Evolutionary conservation across 352 stramenopile genomes (phyloP).

Genomic region (Globisporangium spinosum): DNA sequence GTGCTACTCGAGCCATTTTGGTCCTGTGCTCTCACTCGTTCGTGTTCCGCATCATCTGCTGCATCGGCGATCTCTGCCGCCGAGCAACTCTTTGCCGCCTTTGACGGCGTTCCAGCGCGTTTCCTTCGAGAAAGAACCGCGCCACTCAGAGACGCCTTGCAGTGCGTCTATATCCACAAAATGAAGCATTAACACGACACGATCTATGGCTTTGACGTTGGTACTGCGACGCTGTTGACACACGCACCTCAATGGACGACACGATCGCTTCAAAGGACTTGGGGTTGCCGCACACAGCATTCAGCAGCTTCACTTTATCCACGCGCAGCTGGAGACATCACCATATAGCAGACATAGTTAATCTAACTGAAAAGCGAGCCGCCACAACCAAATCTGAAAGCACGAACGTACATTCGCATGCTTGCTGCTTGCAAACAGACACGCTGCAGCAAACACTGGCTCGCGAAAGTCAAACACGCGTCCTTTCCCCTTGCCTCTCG

Average conservation of each 20-base stretch:
- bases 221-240: neutral
- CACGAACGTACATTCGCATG: conserved; percentile 37
- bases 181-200: neutral
- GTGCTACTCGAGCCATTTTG: neutral
- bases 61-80: conserved; percentile 11
- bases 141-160: conserved; percentile 39
- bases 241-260: conserved; percentile 53
- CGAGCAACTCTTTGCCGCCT: neutral
- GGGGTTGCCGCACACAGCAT: conserved; percentile 54
- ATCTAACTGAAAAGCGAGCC: neutral
- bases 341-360: conserved; percentile 1
- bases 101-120: conserved; percentile 5
- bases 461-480: conserved; percentile 37
- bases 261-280: conserved; percentile 66
- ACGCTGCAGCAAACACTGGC: conserved; percentile 60
- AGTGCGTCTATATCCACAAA: conserved; percentile 29
- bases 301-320: conserved; percentile 52
- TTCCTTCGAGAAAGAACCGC: conserved; percentile 37
- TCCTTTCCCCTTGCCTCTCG: conserved; percentile 19
- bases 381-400: neutral
- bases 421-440: conserved; percentile 65
- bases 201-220: neutral
- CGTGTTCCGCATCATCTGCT: neutral
- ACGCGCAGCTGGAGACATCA: conserved; percentile 39
- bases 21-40: neutral